Conservation (phyloP, 805 yeast genomes). For the Candida tallmaniae region DNA sequence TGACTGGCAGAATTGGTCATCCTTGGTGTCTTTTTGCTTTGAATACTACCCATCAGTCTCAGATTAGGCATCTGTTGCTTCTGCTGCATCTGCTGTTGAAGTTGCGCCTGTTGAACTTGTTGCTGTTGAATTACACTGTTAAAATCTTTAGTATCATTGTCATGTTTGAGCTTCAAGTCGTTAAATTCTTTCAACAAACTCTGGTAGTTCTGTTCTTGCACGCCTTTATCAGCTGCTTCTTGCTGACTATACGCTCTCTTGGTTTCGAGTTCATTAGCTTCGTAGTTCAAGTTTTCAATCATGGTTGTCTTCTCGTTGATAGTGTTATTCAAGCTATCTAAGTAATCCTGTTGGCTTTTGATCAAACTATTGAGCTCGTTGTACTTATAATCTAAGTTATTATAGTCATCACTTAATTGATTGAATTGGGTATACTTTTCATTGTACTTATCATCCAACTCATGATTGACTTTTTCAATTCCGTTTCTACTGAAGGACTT, state of each 20-base stretch:
- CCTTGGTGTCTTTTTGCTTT: neutral
- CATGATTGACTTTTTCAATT: neutral
- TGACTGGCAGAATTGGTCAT: conserved; percentile 9
- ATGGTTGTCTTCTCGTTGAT: conserved; percentile 16
- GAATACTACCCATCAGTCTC: neutral
- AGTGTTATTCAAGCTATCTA: conserved; percentile 20
- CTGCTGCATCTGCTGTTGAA: neutral
- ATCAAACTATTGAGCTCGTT: conserved; percentile 14
- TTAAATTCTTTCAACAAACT: conserved; percentile 8
- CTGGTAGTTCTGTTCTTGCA: conserved; percentile 7
- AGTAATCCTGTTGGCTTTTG: conserved; percentile 17
- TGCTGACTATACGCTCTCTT: conserved; percentile 8
- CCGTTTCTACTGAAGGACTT: neutral
- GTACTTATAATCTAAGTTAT: conserved; percentile 10
- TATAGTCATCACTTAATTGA: conserved; percentile 18
- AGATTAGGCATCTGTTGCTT: neutral
- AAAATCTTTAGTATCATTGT: conserved; percentile 4
- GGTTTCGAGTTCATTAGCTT: conserved; percentile 14
- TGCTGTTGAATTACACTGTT: neutral
- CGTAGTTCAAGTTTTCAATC: conserved; percentile 14
- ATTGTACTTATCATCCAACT: conserved; percentile 14
- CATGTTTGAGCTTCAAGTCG: conserved; percentile 5
- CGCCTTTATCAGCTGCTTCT: too few species aligned
- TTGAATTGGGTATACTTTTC: conserved; percentile 16
- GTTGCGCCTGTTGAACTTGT: neutral